A percentile compares a stretch with the other conserved stretches of the same genome.
These are phyloP conservation scores for Botrytis paeoniae DNA, from an alignment of 2,329 filamentous ascomycete species.

Conservation along the genomic window DNA sequence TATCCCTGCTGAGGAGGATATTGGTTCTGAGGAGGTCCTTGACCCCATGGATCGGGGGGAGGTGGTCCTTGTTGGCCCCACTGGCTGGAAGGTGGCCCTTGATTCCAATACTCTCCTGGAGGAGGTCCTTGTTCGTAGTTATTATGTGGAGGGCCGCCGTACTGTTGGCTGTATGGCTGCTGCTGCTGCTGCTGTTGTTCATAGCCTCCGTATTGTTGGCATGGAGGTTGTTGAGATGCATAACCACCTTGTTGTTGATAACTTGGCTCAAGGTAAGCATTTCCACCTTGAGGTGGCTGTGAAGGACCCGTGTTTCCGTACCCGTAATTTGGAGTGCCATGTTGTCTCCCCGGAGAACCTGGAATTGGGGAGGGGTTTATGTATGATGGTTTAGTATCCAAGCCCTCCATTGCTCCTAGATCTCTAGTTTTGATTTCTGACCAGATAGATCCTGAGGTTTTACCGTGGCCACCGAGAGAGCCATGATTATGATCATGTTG, in stretches of 20 bases:
- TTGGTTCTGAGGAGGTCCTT: constrained; percentile 5
- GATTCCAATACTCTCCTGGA: constrained; percentile 18
- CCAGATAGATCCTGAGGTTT: constrained; percentile 59
- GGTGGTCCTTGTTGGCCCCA: constrained; percentile 16
- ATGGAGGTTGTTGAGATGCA: constrained; percentile 21
- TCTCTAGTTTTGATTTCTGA: constrained; percentile 59
- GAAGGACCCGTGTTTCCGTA: constrained; percentile 29
- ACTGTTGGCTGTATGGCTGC: constrained; percentile 23
- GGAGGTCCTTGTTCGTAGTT: constrained; percentile 21
- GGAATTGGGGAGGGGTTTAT: constrained; percentile 26
- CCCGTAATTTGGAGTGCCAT: constrained; percentile 31
- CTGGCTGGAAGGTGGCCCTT: constrained; percentile 11
- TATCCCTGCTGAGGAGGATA: constrained; percentile 15
- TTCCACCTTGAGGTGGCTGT: constrained; percentile 26
- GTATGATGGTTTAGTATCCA: constrained; percentile 42
- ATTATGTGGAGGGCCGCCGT: constrained; percentile 23
- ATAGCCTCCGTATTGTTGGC: constrained; percentile 17
- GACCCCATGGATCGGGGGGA: constrained; percentile 11
- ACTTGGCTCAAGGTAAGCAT: constrained; percentile 28
- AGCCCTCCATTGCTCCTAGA: constrained; percentile 52
- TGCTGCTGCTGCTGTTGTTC: constrained; percentile 19
- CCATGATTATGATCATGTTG: constrained; percentile 36
- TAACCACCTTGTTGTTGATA: constrained; percentile 24
- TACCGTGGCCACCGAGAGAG: constrained; percentile 48
- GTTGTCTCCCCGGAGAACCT: constrained; percentile 25